These are phyloP conservation scores for Pythium inflatum DNA, from an alignment of 352 stramenopile genomes.

Conservation along the genomic window DNA sequence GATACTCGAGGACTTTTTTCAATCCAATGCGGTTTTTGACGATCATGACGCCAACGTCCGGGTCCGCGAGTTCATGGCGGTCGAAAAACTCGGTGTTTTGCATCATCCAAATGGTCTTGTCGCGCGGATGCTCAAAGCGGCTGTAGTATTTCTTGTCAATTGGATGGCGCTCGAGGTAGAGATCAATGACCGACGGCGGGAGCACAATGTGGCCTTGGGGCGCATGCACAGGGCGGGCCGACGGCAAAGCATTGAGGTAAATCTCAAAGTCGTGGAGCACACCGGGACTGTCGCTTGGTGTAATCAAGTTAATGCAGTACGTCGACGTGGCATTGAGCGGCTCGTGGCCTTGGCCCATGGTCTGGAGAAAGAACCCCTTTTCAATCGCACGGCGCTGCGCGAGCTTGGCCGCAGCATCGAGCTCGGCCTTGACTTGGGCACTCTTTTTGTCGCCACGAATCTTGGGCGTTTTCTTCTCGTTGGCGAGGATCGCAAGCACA, in stretches of 20 bases:
- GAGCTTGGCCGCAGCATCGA: conserved; percentile 29
- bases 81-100: conserved; percentile 87
- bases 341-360: conserved; percentile 72
- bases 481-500: conserved; percentile 16
- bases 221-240: conserved; percentile 59
- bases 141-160: conserved; percentile 76
- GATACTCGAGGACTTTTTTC: conserved; percentile 84
- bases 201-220: conserved; percentile 46
- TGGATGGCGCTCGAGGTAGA: conserved; percentile 79
- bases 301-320: conserved; percentile 84
- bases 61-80: conserved; percentile 70
- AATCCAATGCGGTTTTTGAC: conserved; percentile 82
- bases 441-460: conserved; percentile 30
- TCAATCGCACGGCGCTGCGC: conserved; percentile 33
- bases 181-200: conserved; percentile 75
- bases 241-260: conserved; percentile 73
- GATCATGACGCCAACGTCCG: conserved; percentile 78
- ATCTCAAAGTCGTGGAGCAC: conserved; percentile 74
- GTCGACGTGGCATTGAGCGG: conserved; percentile 52
- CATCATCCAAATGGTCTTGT: conserved; percentile 88
- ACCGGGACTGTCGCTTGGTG: conserved; percentile 56
- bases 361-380: conserved; percentile 74
- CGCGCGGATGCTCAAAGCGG: conserved; percentile 48
- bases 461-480: conserved; percentile 30
- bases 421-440: neutral